A percentile compares a stretch with the other conserved stretches of the same genome.
Conservation (phyloP, 73 alveolate genomes). For the Tetrahymena borealis region DNA sequence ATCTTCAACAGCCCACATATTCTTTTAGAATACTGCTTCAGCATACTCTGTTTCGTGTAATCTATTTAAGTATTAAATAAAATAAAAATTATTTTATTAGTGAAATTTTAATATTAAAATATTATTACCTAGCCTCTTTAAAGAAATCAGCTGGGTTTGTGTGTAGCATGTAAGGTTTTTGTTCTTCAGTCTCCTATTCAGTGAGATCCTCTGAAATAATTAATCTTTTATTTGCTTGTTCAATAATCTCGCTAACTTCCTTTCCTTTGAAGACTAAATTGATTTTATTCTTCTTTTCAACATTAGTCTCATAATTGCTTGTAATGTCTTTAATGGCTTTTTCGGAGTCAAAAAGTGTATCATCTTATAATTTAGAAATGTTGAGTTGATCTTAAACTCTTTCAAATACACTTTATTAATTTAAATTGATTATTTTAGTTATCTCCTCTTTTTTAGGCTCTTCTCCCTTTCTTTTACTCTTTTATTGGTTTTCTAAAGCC, state of each 20-base stretch:
- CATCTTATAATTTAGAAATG: background rate
- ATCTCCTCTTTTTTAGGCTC: background rate
- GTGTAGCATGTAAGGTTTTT: background rate
- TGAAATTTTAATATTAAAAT: background rate
- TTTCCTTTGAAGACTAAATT: background rate
- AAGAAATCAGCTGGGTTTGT: background rate
- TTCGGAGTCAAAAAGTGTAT: background rate
- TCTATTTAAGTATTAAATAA: background rate
- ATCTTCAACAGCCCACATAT: slow-evolving; percentile 17
- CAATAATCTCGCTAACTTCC: background rate
- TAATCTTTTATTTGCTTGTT: background rate
- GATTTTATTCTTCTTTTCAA: background rate
- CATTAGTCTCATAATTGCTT: background rate
- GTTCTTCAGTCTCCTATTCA: background rate
- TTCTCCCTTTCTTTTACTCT: background rate
- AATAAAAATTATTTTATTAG: background rate
- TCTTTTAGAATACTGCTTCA: background rate
- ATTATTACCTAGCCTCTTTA: background rate
- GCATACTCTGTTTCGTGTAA: background rate
- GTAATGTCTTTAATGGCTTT: background rate
- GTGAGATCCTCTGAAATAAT: background rate
- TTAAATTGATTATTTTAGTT: background rate
- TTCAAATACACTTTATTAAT: background rate
- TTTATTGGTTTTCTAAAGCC: background rate
- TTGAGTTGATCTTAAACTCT: background rate